Base-by-base conservation (phyloP, 2,329 filamentous ascomycete genomes). In the Sarocladiaceae sp. region DNA sequence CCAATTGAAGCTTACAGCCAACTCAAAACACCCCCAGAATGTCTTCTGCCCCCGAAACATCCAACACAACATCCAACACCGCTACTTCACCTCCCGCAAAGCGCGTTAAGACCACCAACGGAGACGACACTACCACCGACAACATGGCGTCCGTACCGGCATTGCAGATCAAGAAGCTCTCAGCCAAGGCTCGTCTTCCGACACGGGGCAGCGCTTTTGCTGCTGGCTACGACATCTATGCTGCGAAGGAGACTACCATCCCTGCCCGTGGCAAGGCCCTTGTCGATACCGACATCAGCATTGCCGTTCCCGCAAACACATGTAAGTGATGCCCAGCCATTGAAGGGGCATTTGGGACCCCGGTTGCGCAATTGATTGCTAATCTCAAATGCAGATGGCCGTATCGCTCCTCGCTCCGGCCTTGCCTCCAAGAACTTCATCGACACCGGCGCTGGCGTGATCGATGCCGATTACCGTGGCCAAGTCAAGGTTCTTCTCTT, bases 391-490 rank as follows among this genome's bases (percentile, higher is more conserved):
- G 10, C 12, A 93, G 90, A 97, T 67, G 93, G 93, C 59, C 87
- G 92, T 53, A 84, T 96, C 52, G 92, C 92, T 3, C 92, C 92
- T 10, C 88, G 92, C 58, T 94, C 89, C n/a, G 91, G 91, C 46
- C 85, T 96, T 31, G 93, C 93, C 2, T 79, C 85, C 55, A 99
- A 99, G 76, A 84, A 97, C 74, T 94, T 92, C 72, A 97, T 99
- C 67, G 91, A 97, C 69, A 94, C 89, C 0, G 91, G 95, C 56
- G 94, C 94, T 0, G 94, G 94, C 52, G 94, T 99, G 58, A 97
- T 99, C 62, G 94, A 99, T 70, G 92, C 93, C 29, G 94, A 99
- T 71, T 99, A 99, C 76, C 83, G 94, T 31, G 94, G 94, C 18
- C 88, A 88, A 60, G 87, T 99, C 63, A 96, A 95, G 77, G 88